Evolutionary conservation across 2,329 filamentous ascomycete genomes (phyloP).

Genomic region (Fusarium xylarioides): DNA sequence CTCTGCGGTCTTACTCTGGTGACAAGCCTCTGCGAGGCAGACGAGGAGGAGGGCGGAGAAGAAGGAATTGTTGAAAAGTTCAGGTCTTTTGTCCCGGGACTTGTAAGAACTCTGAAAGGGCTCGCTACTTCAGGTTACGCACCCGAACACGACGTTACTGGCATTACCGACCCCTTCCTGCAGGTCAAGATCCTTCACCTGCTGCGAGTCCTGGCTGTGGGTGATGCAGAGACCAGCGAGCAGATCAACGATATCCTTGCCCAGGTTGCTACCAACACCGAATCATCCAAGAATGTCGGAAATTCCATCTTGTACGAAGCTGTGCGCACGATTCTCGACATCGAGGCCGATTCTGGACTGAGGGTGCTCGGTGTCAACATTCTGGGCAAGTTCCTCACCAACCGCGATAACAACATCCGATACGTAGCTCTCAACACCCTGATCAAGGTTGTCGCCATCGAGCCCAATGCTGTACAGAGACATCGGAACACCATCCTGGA

Average conservation of each 20-base stretch:
- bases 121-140: slow-evolving; percentile 95
- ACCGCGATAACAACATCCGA: slow-evolving; percentile 98
- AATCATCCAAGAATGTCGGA: slow-evolving; percentile 97
- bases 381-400: slow-evolving; percentile 96
- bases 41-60: slow-evolving; percentile 91
- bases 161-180: slow-evolving; percentile 96
- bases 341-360: slow-evolving; percentile 95
- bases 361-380: slow-evolving; percentile 97
- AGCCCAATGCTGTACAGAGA: slow-evolving; percentile 95
- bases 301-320: slow-evolving; percentile 98
- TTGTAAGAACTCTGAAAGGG: slow-evolving; percentile 91
- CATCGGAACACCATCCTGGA: slow-evolving; percentile 98
- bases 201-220: slow-evolving; percentile 84
- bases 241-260: slow-evolving; percentile 98
- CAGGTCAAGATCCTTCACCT: slow-evolving; percentile 95
- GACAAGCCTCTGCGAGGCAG: slow-evolving; percentile 91
- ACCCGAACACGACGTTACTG: slow-evolving; percentile 97
- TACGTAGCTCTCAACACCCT: slow-evolving; percentile 97
- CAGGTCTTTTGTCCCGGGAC: slow-evolving; percentile 80
- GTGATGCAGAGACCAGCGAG: slow-evolving; percentile 88
- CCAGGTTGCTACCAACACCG: slow-evolving; percentile 97
- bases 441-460: slow-evolving; percentile 97
- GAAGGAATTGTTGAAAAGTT: slow-evolving; percentile 92
- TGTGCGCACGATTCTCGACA: slow-evolving; percentile 95
- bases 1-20: slow-evolving; percentile 92